Evolutionary conservation across 257 asterid genomes (phyloP).

Genomic region (Plectranthus barbatus): DNA sequence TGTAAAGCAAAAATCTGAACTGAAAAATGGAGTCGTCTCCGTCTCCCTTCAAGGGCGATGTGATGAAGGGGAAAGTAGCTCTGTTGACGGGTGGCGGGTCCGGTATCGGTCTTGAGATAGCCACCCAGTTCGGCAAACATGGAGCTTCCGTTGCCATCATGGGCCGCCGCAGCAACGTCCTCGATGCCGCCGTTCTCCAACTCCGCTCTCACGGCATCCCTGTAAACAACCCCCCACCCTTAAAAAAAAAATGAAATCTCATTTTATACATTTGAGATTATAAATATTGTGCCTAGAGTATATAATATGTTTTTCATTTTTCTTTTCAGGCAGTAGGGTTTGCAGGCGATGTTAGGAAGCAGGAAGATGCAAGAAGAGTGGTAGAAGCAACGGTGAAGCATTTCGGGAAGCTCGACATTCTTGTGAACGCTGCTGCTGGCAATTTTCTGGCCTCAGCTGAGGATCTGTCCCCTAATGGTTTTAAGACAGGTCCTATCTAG

Average conservation of each 20-base stretch:
- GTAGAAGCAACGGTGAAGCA: constrained; percentile 61
- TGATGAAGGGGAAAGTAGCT: constrained; percentile 65
- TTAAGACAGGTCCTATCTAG: constrained; percentile 55
- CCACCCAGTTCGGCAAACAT: constrained; percentile 73
- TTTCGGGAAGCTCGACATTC: constrained; percentile 85
- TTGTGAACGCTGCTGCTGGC: constrained; percentile 89
- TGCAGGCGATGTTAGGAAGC: constrained; percentile 75
- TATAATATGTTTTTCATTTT: no score
- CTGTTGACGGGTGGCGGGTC: constrained; percentile 91
- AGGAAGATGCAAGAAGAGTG: constrained; percentile 66
- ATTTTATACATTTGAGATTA: no score
- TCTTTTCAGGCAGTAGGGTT: constrained; percentile 70
- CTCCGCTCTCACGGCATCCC: constrained; percentile 65
- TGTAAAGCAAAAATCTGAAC: no score
- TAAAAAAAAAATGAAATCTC: neutral
- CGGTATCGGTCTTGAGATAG: constrained; percentile 74
- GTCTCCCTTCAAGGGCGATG: constrained; percentile 65
- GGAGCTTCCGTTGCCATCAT: constrained; percentile 81
- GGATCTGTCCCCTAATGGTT: constrained; percentile 86
- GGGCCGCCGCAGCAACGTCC: constrained; percentile 78
- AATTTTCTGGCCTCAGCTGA: constrained; percentile 80
- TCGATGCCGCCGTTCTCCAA: constrained; percentile 54
- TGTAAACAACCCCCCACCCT: no score
- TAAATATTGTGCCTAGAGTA: no score
- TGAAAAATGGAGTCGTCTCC: constrained; percentile 41